A percentile compares a stretch with the other conserved stretches of the same genome.
Conservation (phyloP, 2,329 filamentous ascomycete genomes). For the Meredithiella fracta region DNA sequence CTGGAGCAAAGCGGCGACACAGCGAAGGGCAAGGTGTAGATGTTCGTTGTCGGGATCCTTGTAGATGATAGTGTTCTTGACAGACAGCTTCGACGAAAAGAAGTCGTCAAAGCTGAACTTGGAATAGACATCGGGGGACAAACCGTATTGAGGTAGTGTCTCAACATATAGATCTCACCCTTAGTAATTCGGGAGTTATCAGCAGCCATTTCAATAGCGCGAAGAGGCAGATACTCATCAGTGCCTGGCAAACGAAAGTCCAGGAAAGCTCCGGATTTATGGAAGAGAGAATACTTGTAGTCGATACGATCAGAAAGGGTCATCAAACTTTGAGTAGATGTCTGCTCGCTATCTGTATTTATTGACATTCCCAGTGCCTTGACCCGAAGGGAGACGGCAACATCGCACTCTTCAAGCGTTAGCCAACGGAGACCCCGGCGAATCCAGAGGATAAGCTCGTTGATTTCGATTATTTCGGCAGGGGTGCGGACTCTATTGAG, state of each 20-base stretch:
- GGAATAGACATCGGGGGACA: conserved; percentile 21
- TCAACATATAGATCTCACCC: conserved; percentile 21
- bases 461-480: conserved; percentile 24
- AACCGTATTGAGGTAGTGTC: conserved; percentile 21
- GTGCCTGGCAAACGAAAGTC: not conserved
- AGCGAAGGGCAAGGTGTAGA: conserved; percentile 19
- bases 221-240: not conserved
- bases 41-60: conserved; percentile 21
- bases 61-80: conserved; percentile 20
- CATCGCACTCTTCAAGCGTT: conserved; percentile 19
- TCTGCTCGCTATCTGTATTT: not conserved
- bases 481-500: conserved; percentile 21
- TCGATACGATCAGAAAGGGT: conserved; percentile 3
- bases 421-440: conserved; percentile 18
- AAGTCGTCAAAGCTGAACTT: conserved; percentile 23
- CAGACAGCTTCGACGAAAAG: conserved; percentile 19
- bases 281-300: conserved; percentile 1
- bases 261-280: not conserved
- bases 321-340: conserved; percentile 1
- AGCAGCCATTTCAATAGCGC: not conserved
- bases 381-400: conserved; percentile 4
- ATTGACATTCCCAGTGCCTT: not conserved
- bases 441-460: conserved; percentile 24
- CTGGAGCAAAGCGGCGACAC: conserved; percentile 1
- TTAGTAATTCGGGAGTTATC: not conserved